Base-by-base conservation (phyloP, 2,329 filamentous ascomycete genomes). In the Fusarium fracticaudum region DNA sequence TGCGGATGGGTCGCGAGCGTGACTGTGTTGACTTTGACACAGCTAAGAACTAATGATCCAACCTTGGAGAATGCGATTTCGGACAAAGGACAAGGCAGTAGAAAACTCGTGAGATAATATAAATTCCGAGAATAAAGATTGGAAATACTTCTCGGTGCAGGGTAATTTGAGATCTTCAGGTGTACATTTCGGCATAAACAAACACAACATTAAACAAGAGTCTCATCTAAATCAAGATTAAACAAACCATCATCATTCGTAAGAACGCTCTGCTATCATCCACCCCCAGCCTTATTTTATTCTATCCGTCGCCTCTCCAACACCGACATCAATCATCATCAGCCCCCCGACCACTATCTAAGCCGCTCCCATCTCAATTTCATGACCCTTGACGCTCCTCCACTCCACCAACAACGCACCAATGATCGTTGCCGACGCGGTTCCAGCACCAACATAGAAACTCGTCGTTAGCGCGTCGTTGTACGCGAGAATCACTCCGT, bases 371-470 rank as follows among this genome's bases (percentile, higher is more conserved):
- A 80, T 76, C 59, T 81, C 79, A 44, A 81, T 71, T 14, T 87
- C 87, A 81, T 87, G 89, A 9, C 87, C 87, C 77, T 89, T 90
- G 29, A 90, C 85, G 66, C 86, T 89, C 83, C 85, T 87, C 86
- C 86, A 88, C 78, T 89, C 87, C 59, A 87, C 83, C 13, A 84
- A 79, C 18, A 83, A 76, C 4, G 83, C 79, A 5, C 85, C 85
- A 26, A 86, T 47, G 48, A 87, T 83, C 1, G 85, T 82, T 11
- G 87, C 74, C 13, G 84, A 82, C 3, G 84, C 85, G 17, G 87
- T 79, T 2, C 85, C 87, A 43, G 85, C 82, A 22, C 82, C 81
- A 45, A 87, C 81, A 18, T 83, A 80, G 74, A 86, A 87, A 6
- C 84, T 79, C 20, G 81, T 80, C 12, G 82, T 82, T 41, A 88